A percentile compares a stretch with the other conserved stretches of the same genome.
Conservation (phyloP, 225 moss, liverwort and hornwort species). For the Physcomitrellopsis africana region DNA sequence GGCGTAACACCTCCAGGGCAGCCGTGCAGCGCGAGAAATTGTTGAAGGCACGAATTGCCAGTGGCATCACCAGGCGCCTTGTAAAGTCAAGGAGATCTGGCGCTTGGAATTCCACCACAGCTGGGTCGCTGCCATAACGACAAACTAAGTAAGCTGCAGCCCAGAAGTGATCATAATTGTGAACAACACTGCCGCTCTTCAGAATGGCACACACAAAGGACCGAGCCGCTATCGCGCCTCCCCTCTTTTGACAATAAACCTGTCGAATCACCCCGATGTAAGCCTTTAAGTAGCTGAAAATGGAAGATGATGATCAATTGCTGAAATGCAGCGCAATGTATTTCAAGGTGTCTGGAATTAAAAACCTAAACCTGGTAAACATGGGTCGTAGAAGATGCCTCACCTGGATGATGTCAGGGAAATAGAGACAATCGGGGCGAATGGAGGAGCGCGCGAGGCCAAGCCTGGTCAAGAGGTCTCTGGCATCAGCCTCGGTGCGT, state of each 20-base stretch:
- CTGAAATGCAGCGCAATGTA: background rate
- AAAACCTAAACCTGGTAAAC: background rate
- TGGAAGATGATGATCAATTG: background rate
- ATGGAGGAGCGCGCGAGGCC: slow-evolving; percentile 42
- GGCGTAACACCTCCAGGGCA: slow-evolving; percentile 47
- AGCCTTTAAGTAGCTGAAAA: background rate
- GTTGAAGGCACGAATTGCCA: slow-evolving; percentile 49
- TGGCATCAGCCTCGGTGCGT: slow-evolving; percentile 38
- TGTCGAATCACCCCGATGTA: slow-evolving; percentile 9
- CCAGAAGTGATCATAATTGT: slow-evolving; percentile 53
- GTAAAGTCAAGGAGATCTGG: slow-evolving; percentile 48
- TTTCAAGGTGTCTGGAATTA: background rate
- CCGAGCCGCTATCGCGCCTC: slow-evolving; percentile 41
- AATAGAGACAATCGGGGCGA: slow-evolving; percentile 41
- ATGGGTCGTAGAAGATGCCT: background rate
- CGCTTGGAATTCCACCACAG: slow-evolving; percentile 44
- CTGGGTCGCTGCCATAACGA: slow-evolving; percentile 40
- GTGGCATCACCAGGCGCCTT: slow-evolving; percentile 45
- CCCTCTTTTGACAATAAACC: slow-evolving; percentile 49
- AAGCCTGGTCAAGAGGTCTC: slow-evolving; percentile 38
- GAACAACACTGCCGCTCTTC: slow-evolving; percentile 34
- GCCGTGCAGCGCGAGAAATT: slow-evolving; percentile 48
- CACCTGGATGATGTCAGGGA: slow-evolving; percentile 52
- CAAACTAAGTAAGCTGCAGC: slow-evolving; percentile 48
- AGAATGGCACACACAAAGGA: slow-evolving; percentile 49